These are phyloP conservation scores for Trametes villosa DNA, from an alignment of 768 basidiomycete genomes.

Conservation along the genomic window DNA sequence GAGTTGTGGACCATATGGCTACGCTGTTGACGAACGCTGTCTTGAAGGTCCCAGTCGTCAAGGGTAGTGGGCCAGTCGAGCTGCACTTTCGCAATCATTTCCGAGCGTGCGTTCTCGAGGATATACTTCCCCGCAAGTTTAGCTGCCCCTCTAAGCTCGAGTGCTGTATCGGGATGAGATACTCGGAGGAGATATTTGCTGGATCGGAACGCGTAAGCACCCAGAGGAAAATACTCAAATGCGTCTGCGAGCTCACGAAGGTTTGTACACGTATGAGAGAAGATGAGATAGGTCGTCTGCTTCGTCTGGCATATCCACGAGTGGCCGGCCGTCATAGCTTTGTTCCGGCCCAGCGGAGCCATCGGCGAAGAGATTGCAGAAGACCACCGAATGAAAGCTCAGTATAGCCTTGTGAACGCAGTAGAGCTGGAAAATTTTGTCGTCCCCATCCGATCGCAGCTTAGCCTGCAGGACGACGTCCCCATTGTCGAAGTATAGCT, in stretches of 20 bases:
- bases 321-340: conserved; percentile 13
- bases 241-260: conserved; percentile 8
- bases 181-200: conserved; percentile 24
- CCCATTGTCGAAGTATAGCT: conserved; percentile 28
- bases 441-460: conserved; percentile 1
- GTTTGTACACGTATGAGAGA: conserved; percentile 17
- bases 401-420: conserved; percentile 26
- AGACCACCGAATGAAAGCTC: conserved; percentile 16
- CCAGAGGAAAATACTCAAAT: not conserved
- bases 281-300: conserved; percentile 17
- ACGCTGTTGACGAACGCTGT: conserved; percentile 8
- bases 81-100: conserved; percentile 27
- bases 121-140: conserved; percentile 36
- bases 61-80: conserved; percentile 35
- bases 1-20: conserved; percentile 7
- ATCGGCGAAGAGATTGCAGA: conserved; percentile 23
- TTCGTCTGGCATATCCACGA: conserved; percentile 16
- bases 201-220: not conserved
- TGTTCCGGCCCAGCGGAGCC: not conserved
- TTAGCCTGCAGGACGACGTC: conserved; percentile 25
- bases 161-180: conserved; percentile 26
- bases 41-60: conserved; percentile 30
- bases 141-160: conserved; percentile 23
- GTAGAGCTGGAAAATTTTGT: not conserved
- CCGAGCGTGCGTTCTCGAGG: conserved; percentile 28